Evolutionary conservation across 2,329 filamentous ascomycete genomes (phyloP).

Genomic region (Sclerotinia glacialis): DNA sequence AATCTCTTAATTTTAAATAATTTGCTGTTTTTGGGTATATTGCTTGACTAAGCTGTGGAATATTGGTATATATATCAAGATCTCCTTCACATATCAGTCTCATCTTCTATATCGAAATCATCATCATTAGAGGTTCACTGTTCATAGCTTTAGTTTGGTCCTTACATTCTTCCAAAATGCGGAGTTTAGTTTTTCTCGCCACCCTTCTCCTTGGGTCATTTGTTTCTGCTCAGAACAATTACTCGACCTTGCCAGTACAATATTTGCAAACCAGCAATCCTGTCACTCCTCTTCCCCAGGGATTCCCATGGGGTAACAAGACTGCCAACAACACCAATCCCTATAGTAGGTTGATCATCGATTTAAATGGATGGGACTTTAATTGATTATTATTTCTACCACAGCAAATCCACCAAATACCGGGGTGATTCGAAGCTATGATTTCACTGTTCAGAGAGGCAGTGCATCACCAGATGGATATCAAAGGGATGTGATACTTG

Average conservation of each 20-base stretch:
- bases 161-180: slow-evolving; percentile 11
- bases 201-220: slow-evolving; percentile 21
- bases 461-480: slow-evolving; percentile 42
- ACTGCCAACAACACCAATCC: slow-evolving; percentile 44
- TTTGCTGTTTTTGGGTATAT: not conserved
- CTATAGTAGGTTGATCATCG: slow-evolving; percentile 24
- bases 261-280: slow-evolving; percentile 13
- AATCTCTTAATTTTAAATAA: not conserved
- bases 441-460: slow-evolving; percentile 35
- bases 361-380: slow-evolving; percentile 23
- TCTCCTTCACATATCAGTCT: not conserved
- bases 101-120: slow-evolving; percentile 1
- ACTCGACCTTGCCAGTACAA: not conserved
- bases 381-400: not conserved
- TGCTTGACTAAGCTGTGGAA: not conserved
- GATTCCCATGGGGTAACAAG: slow-evolving; percentile 51
- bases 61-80: not conserved
- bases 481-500: slow-evolving; percentile 50
- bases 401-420: slow-evolving; percentile 27
- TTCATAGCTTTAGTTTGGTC: not conserved
- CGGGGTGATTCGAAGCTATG: slow-evolving; percentile 41
- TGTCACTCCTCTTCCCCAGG: slow-evolving; percentile 45
- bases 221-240: slow-evolving; percentile 22
- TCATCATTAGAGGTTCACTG: not conserved
- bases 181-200: slow-evolving; percentile 12